These are phyloP conservation scores for Orobanche coerulescens DNA, from an alignment of 257 asterid species.

Conservation along the genomic window DNA sequence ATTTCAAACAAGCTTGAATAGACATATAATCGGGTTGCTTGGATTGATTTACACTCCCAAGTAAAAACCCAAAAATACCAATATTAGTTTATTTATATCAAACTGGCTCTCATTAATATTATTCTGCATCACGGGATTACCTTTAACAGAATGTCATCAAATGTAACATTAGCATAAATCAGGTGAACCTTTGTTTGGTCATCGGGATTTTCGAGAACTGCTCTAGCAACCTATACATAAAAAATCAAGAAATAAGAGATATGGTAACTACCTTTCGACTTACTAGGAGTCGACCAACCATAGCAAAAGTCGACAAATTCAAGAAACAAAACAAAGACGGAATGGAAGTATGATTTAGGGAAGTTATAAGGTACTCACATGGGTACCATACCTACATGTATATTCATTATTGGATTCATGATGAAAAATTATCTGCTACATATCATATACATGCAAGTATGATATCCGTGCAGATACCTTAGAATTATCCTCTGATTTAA, in stretches of 20 bases:
- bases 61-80: neutral
- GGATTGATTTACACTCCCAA: too few species aligned
- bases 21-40: too few species aligned
- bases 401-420: too few species aligned
- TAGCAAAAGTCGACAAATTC: neutral
- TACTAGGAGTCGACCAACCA: neutral
- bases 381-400: too few species aligned
- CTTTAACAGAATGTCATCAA: slow-evolving; percentile 77
- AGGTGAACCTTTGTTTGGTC: slow-evolving; percentile 73
- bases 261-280: neutral
- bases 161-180: slow-evolving; percentile 76
- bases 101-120: neutral
- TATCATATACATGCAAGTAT: too few species aligned
- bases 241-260: neutral
- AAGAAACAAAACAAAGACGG: neutral
- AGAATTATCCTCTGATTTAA: too few species aligned
- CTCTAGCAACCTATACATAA: slow-evolving; percentile 58
- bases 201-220: slow-evolving; percentile 69
- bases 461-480: too few species aligned
- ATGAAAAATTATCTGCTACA: too few species aligned
- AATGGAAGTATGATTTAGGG: neutral
- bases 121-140: slow-evolving; percentile 26
- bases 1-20: too few species aligned
- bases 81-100: neutral
- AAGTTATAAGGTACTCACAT: too few species aligned